Base-by-base conservation (phyloP, 23 red algal species). In the Gracilaria vermiculophylla region DNA sequence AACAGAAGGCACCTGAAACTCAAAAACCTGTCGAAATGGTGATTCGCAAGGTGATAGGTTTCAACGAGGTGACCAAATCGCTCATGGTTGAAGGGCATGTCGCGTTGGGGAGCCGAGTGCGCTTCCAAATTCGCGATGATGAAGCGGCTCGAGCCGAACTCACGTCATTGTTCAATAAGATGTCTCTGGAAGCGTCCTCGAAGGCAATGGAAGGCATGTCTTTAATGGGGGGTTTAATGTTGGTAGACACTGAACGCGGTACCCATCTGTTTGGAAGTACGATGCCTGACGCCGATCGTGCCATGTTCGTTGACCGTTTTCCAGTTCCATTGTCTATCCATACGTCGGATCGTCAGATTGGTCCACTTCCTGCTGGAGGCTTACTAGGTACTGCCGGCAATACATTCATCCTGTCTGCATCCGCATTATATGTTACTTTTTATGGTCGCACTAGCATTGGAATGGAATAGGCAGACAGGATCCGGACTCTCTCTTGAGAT, bases 61-160 rank as follows among this genome's bases (percentile, higher is more conserved):
- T 88, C 53, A 70, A 77, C 31, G 66, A 77, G n/a, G 84, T 42
- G 0, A 55, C 69, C 11, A 62, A 53, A 20, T 76, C 66, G 24
- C 45, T 88, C 31, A 52, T 3, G 0, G 84, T 88, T 54, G 84
- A 88, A 50, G 84, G 82, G 13, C 45, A 70, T 40, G 84, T 88
- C 24, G 10, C 43, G 28, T 34, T 88, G 16, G 84, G 84, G 3
- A 66, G 35, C 52, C 49, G 69, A 32, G 84, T 78, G 45, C 84
- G 73, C 32, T 88, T 88, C 58, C 84, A 88, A 47, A 77, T 88
- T 36, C 66, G 84, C 16, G 84, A 88, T 36, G 84, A 76, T 40
- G 50, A 88, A 31, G 84, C 84, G 3, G 84, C 69, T 1, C 43
- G 69, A 43, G 66, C 66, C 14, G 84, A 88, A 45, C 58, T 88